A percentile compares a stretch with the other conserved stretches of the same genome.
Evolutionary conservation across 2,329 filamentous ascomycete genomes (phyloP).

Genomic region (Pleoardoris graminearum): DNA sequence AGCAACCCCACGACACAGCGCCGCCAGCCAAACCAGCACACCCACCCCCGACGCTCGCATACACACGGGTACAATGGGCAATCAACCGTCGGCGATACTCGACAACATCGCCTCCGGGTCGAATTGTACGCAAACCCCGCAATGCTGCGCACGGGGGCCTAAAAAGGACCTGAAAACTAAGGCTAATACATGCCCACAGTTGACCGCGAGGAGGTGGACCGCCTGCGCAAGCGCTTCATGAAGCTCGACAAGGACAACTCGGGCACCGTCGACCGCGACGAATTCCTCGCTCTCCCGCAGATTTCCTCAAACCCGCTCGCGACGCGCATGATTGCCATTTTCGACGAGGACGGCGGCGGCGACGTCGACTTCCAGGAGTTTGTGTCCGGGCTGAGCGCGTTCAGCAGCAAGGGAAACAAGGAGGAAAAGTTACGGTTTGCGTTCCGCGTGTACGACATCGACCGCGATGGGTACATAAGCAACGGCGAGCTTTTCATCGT

Average conservation of each 20-base stretch:
- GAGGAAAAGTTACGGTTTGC: slow-evolving; percentile 97
- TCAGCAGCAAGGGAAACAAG: slow-evolving; percentile 98
- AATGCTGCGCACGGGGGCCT: slow-evolving; percentile 33
- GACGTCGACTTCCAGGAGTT: slow-evolving; percentile 99
- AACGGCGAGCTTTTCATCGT: slow-evolving; percentile 99
- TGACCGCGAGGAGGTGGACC: slow-evolving; percentile 95
- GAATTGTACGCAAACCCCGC: slow-evolving; percentile 71
- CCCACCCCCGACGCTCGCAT: slow-evolving; percentile 10
- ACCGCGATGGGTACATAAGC: slow-evolving; percentile 97
- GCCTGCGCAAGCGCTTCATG: slow-evolving; percentile 96
- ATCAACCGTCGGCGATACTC: slow-evolving; percentile 69
- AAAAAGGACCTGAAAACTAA: slow-evolving; percentile 19
- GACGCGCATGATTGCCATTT: slow-evolving; percentile 98
- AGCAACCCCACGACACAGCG: slow-evolving; percentile 26
- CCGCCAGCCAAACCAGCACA: slow-evolving; percentile 18
- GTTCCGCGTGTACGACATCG: slow-evolving; percentile 99
- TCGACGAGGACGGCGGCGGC: slow-evolving; percentile 96
- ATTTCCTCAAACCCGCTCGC: slow-evolving; percentile 97
- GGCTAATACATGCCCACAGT: slow-evolving; percentile 59
- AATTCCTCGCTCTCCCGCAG: slow-evolving; percentile 95
- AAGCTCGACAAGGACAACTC: slow-evolving; percentile 99
- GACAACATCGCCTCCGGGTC: slow-evolving; percentile 96
- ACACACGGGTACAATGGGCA: slow-evolving; percentile 51
- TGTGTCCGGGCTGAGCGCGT: slow-evolving; percentile 90
- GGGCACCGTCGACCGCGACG: slow-evolving; percentile 96